A percentile compares a stretch with the other conserved stretches of the same genome.
Evolutionary conservation across 495 filamentous ascomycete genomes (phyloP).

Genomic region (Chaetomium fimeti): DNA sequence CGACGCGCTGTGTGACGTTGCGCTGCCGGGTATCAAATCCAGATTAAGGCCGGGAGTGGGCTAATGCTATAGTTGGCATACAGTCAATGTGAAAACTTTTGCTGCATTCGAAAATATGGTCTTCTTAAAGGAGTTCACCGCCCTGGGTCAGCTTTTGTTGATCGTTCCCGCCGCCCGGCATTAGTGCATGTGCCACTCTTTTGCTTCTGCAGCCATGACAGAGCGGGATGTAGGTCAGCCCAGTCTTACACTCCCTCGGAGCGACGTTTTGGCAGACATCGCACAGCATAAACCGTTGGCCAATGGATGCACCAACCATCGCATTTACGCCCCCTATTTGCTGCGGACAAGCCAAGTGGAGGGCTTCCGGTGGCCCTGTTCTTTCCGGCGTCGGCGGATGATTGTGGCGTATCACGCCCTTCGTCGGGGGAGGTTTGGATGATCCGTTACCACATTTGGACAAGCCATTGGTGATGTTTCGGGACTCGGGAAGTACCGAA

Average conservation of each 20-base stretch:
- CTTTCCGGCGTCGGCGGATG: neutral
- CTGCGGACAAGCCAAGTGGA: constrained; percentile 19
- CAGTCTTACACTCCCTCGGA: constrained; percentile 5
- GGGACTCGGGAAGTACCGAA: constrained; percentile 11
- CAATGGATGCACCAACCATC: neutral
- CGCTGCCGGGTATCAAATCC: too few relatives aligned
- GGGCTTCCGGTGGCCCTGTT: constrained; percentile 5
- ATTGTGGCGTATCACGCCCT: constrained; percentile 8
- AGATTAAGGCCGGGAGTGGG: too few relatives aligned
- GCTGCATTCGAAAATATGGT: too few relatives aligned
- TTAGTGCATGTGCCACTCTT: neutral
- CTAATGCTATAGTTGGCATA: too few relatives aligned
- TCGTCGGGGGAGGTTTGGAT: neutral
- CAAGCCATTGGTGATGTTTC: neutral
- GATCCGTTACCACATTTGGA: neutral
- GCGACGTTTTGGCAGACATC: neutral
- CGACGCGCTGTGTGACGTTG: too few relatives aligned
- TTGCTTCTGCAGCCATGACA: neutral
- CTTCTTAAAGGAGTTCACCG: too few relatives aligned
- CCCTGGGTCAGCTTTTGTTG: neutral
- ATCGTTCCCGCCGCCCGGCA: neutral
- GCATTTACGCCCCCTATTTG: neutral
- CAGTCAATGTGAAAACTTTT: too few relatives aligned
- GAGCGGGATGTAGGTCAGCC: neutral
- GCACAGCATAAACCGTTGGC: neutral